Evolutionary conservation across 106 monocot species (phyloP).

Genomic region (Ottelia alismoides): DNA sequence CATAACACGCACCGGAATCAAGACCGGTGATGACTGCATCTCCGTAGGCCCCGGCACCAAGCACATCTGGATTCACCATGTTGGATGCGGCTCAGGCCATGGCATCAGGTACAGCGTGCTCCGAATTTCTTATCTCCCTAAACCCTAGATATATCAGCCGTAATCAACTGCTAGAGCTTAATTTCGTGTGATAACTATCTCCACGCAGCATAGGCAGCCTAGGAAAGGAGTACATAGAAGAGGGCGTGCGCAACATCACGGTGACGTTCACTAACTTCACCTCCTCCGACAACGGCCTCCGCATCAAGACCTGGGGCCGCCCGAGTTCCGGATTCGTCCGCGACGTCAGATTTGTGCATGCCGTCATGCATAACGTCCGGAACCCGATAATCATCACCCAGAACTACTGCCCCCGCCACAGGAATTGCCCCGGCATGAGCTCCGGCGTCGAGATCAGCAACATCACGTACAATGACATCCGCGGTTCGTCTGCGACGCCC

Average conservation of each 20-base stretch:
- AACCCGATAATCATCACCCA: slow-evolving; percentile 30
- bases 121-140: too few relatives aligned
- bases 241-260: slow-evolving; percentile 53
- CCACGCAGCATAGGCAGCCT: slow-evolving; percentile 69
- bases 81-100: slow-evolving; percentile 72
- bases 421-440: too few relatives aligned
- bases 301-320: slow-evolving; percentile 60
- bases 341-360: slow-evolving; percentile 33
- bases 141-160: too few relatives aligned
- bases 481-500: slow-evolving; percentile 21
- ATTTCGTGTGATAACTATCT: too few relatives aligned
- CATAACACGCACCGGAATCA: slow-evolving; percentile 20
- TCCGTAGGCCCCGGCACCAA: slow-evolving; percentile 50
- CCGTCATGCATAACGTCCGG: slow-evolving; percentile 37
- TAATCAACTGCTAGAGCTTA: too few relatives aligned
- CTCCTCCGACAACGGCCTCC: slow-evolving; percentile 54
- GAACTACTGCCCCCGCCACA: too few relatives aligned
- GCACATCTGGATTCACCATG: slow-evolving; percentile 46
- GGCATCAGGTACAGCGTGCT: too few relatives aligned
- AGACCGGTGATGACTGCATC: slow-evolving; percentile 82
- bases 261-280: slow-evolving; percentile 41
- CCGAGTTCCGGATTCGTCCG: slow-evolving; percentile 31
- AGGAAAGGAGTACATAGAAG: slow-evolving; percentile 22
- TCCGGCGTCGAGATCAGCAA: slow-evolving; percentile 29
- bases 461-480: slow-evolving; percentile 23